Base-by-base conservation (phyloP, 108 stramenopile species). In the Schizochytrium sp. region DNA sequence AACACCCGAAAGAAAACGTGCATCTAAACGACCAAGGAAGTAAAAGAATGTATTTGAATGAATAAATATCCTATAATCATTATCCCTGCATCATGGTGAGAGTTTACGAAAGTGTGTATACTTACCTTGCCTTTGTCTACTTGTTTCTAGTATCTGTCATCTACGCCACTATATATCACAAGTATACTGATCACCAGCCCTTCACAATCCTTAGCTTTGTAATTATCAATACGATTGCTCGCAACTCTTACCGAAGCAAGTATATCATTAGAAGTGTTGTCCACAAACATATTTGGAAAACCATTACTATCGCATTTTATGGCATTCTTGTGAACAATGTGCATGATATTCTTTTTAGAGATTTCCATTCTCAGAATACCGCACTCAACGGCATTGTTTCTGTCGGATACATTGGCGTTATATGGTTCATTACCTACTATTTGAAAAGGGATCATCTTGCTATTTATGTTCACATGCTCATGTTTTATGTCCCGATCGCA, bases 261-360 rank as follows among this genome's bases (percentile, higher is more conserved):
- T 8, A 4, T 4, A 4, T 64, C 5, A 64, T 64, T 42, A 64
- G 42, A 19, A 10, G 42, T 64, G 19, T 8, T 17, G 4, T 64
- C 42, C 61, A 64, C 61, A 17, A 17, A 17, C 61, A 64, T 42
- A 64, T 64, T 7, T 64, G 61, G 61, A 64, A 64, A 10, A 64
- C 61, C 7, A 17, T 28, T 0, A 64, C 61, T 0, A 64, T 42
- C 19, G 61, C 10, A 4, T 7, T 64, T 4, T 64, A 8, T 42
- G 10, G 61, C 13, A 64, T 64, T 64, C 42, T 64, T 17, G 41
- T 64, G 0, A 19, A 64, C 61, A 64, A 64, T 10, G 10, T 42
- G 42, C 61, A 64, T 4, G 61, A 64, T 4, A 4, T 64, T 4
- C 7, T 64, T 4, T 64, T 64, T 64, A 8, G 7, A 64, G 19